A percentile compares a stretch with the other conserved stretches of the same genome.
phyloP scores from a whole-genome alignment of 2,329 filamentous ascomycete genomes.

The Elsinoe necatrix region DNA sequence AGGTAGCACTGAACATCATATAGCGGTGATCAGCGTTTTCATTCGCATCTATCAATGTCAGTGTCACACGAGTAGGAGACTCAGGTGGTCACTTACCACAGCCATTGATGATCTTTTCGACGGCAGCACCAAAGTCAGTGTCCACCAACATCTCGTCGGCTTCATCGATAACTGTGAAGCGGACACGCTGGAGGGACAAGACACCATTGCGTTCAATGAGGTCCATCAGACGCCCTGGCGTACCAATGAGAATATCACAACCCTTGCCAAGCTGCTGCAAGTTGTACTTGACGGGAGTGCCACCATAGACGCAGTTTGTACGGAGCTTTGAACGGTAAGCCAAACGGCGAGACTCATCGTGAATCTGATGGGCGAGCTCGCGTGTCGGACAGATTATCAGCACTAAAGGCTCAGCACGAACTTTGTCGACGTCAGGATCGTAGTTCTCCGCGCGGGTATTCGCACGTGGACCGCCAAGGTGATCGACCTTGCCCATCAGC shows the following conservation, averaged over 20 bases:
- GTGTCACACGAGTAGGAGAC: too few species aligned
- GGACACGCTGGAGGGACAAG: slow-evolving; percentile 66
- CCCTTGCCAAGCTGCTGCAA: slow-evolving; percentile 66
- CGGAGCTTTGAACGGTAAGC: slow-evolving; percentile 94
- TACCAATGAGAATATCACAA: slow-evolving; percentile 82
- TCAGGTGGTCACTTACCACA: slow-evolving; percentile 52
- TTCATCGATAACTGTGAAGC: slow-evolving; percentile 76
- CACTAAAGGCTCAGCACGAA: slow-evolving; percentile 78
- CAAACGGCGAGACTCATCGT: slow-evolving; percentile 83
- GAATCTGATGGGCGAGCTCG: slow-evolving; percentile 89
- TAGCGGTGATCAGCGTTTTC: slow-evolving; percentile 60
- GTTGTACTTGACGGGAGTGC: slow-evolving; percentile 63
- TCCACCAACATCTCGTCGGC: slow-evolving; percentile 82
- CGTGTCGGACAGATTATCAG: slow-evolving; percentile 79
- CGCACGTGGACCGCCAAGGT: slow-evolving; percentile 70
- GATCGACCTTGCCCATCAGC: slow-evolving; percentile 92
- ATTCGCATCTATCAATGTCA: slow-evolving; percentile 52
- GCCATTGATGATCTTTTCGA: slow-evolving; percentile 68
- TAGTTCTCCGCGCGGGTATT: slow-evolving; percentile 41
- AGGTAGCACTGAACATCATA: slow-evolving; percentile 91
- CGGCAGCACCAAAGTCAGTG: slow-evolving; percentile 66
- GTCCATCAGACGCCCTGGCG: slow-evolving; percentile 76
- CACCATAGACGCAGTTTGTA: slow-evolving; percentile 82
- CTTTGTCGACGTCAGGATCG: slow-evolving; percentile 41
- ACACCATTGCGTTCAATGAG: slow-evolving; percentile 65